Base-by-base conservation (phyloP, 2,329 filamentous ascomycete species). In the Paracamarosporium sp. region DNA sequence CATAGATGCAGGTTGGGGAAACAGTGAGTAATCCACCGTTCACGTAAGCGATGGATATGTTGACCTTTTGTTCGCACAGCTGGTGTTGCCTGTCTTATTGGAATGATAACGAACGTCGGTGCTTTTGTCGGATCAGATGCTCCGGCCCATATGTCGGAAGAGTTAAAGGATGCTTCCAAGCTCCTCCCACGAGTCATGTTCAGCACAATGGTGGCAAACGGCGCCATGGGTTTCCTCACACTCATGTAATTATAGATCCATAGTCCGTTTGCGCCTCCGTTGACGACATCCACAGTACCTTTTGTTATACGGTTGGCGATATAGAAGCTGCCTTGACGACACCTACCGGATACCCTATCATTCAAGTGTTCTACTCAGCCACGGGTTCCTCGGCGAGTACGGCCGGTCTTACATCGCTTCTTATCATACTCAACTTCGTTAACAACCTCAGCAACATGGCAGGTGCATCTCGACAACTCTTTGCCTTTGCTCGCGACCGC, bases 131-230 rank as follows among this genome's bases (percentile, higher is more conserved):
- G 44, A 47, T 31, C 44, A 33, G 44, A 47, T 33, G 28, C 44
- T 9, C 44, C 44, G 15, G 66, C 66, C 2, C 70, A 74, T 25
- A 68, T 72, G 64, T 62, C 64, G 2, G 74, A 77, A 36, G 75
- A 77, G 56, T 46, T 77, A 5, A 58, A 68, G 2, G 70, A 76
- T 50, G 74, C 75, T 1, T 64, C 71, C 1, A 60, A 68, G 35
- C 69, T 65, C 0, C 63, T 77, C 11, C 79, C 79, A 0, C 65
- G 70, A 2, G 76, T 75, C 24, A 80, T 80, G 77, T 69, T 80
- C 7, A 70, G 69, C 50, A 79, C 77, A 0, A 64, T 74, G 7
- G 33, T 76, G 11, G 55, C 74, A 11, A 80, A 79, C 55, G 75
- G 76, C 36, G 50, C 66, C 7, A 62, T 78, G 5, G 78, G 76